Evolutionary conservation across 2,329 filamentous ascomycete species (phyloP).

Genomic region (Nannizzia gypsea): DNA sequence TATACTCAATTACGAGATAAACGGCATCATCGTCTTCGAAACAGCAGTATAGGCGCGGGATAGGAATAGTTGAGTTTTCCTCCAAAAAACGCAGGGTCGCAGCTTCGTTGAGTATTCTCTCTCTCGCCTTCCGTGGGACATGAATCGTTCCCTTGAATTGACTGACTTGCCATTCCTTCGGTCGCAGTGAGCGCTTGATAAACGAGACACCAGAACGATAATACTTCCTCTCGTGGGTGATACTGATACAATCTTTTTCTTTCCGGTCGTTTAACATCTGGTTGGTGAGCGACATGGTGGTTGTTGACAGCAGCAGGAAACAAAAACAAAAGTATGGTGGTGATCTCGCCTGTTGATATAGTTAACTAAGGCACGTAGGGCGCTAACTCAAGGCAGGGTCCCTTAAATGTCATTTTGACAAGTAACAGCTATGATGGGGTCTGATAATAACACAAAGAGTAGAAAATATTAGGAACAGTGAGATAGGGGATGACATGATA

Average conservation of each 20-base stretch:
- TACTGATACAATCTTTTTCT: constrained; percentile 14
- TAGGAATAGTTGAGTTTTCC: constrained; percentile 9
- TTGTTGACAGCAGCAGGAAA: neutral
- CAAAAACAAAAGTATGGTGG: neutral
- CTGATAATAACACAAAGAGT: neutral
- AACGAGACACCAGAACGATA: constrained; percentile 12
- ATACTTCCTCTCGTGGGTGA: constrained; percentile 15
- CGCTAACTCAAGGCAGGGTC: no score
- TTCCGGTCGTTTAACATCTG: constrained; percentile 5
- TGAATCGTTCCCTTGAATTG: neutral
- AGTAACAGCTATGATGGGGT: no score
- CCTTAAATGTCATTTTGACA: no score
- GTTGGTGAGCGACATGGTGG: neutral
- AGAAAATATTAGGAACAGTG: neutral
- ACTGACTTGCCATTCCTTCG: constrained; percentile 15
- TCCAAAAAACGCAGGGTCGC: constrained; percentile 7
- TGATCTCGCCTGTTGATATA: no score
- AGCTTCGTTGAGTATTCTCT: constrained; percentile 11
- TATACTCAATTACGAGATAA: constrained; percentile 4
- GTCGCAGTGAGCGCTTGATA: constrained; percentile 16
- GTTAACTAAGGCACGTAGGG: no score
- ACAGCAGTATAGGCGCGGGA: constrained; percentile 7
- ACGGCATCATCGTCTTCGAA: constrained; percentile 6
- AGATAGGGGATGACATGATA: neutral
- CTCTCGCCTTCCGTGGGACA: constrained; percentile 1